Base-by-base conservation (phyloP, 2,329 filamentous ascomycete genomes). In the Tricladium varicosporioides region DNA sequence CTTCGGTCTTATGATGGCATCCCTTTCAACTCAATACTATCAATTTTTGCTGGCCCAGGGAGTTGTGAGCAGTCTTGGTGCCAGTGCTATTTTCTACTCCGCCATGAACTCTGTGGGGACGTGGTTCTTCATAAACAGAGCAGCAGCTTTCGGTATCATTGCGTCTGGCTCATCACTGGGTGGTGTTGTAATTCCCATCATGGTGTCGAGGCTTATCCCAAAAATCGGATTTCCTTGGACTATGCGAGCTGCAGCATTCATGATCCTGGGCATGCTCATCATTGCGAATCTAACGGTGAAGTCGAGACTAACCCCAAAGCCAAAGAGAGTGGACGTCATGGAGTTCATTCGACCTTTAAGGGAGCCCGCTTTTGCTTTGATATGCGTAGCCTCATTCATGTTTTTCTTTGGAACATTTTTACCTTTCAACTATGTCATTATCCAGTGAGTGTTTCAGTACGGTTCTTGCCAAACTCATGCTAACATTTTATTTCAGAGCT, bases 1-100 rank as follows among this genome's bases (percentile, higher is more conserved):
- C 7, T 80, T 87, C 54, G 80, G 80, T 1, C 65, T 87, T 5
- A 84, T 87, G 79, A 85, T 86, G 81, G 75, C 81, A 0, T 80
- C 76, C n/a, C 69, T 87, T 57, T 84, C 74, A 49, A 78, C 73
- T 0, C 62, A 80, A 48, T 83, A 81, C 65, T 83, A 78, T 60
- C 80, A 82, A 40, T 77, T 82, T 61, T 68, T 83, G 33, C 70
- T 80, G 2, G 70, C 75, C 0, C 78, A 81, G 61, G 77, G 76
- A 0, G 59, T 80, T 1, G 75, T 72, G 59, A 76, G 75, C 53
- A 71, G 74, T 45, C 72, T 76, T 53, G 76, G 78, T 10, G 71
- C 78, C 14, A 74, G 74, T 49, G 70, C 78, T 31, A 71, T 80
- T 54, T 78, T 79, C 65, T 78, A 76, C 50, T 72, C 71, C 4